A percentile compares a stretch with the other conserved stretches of the same genome.
Conservation (phyloP, 192 early-diverging fungal species). For the Podila minutissima region DNA sequence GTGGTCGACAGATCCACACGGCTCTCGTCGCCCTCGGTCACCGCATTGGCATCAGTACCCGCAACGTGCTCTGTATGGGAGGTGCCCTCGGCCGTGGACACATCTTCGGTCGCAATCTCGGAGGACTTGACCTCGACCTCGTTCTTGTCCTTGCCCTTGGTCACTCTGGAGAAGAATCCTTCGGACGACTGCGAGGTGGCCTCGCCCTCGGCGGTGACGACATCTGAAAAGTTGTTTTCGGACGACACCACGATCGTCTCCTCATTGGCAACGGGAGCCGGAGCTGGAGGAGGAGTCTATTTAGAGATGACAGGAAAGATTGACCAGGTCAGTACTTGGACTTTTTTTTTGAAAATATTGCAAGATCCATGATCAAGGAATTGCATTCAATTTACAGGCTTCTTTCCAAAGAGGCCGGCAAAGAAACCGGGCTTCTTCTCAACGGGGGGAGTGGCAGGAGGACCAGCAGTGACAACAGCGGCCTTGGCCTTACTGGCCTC, state of each 20-base stretch:
- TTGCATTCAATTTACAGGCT: slow-evolving; percentile 25
- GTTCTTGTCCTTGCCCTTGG: slow-evolving; percentile 50
- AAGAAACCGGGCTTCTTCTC: slow-evolving; percentile 51
- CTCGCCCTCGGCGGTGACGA: slow-evolving; percentile 39
- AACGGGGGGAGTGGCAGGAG: slow-evolving; percentile 21
- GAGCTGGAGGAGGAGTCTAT: slow-evolving; percentile 30
- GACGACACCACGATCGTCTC: slow-evolving; percentile 44
- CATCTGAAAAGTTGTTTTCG: slow-evolving; percentile 40
- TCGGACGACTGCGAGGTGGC: slow-evolving; percentile 36
- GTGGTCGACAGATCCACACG: slow-evolving; percentile 38
- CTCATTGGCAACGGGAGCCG: slow-evolving; percentile 28
- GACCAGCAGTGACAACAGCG: slow-evolving; percentile 33
- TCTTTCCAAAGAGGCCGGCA: slow-evolving; percentile 34
- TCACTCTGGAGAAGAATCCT: slow-evolving; percentile 48
- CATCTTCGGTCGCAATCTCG: slow-evolving; percentile 35
- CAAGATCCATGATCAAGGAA: too few species aligned
- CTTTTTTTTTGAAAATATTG: too few species aligned
- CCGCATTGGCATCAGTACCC: slow-evolving; percentile 43
- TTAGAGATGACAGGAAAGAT: not conserved
- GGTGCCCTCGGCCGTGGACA: slow-evolving; percentile 31
- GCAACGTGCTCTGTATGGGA: slow-evolving; percentile 36
- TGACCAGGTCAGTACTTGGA: not conserved
- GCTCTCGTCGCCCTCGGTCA: slow-evolving; percentile 27
- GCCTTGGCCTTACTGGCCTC: slow-evolving; percentile 44
- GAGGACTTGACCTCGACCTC: slow-evolving; percentile 52